phyloP scores from a whole-genome alignment of 2,329 filamentous ascomycete species.

The Thermomyces lanuginosus region DNA sequence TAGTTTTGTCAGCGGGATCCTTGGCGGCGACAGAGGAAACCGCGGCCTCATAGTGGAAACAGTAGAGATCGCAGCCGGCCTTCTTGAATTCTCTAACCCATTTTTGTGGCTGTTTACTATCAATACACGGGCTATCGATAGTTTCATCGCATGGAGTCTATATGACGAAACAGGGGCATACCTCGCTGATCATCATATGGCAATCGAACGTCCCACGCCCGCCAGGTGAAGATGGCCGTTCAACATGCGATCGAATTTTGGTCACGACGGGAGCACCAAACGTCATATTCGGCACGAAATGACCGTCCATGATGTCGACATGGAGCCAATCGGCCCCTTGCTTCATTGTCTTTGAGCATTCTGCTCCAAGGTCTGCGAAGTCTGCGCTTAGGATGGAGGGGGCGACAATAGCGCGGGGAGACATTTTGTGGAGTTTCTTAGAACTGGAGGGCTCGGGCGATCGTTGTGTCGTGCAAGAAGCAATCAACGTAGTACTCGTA shows the following conservation, averaged over 20 bases:
- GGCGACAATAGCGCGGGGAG: conserved; percentile 82
- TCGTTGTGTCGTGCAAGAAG: too few relatives aligned
- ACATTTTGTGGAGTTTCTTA: conserved; percentile 47
- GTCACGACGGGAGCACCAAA: conserved; percentile 91
- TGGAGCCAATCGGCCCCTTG: conserved; percentile 86
- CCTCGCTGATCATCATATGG: conserved; percentile 99
- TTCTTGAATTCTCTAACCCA: conserved; percentile 94
- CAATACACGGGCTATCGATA: conserved; percentile 2
- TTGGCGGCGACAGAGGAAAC: conserved; percentile 68
- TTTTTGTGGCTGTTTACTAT: conserved; percentile 59
- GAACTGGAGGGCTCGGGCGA: too few relatives aligned
- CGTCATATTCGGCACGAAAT: conserved; percentile 97
- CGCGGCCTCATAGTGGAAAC: conserved; percentile 98
- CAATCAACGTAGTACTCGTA: too few relatives aligned
- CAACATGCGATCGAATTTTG: conserved; percentile 77
- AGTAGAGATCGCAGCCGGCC: conserved; percentile 95
- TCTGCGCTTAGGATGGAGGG: conserved; percentile 97
- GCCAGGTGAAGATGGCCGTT: conserved; percentile 49
- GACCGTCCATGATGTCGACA: conserved; percentile 96
- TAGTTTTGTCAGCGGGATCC: conserved; percentile 52
- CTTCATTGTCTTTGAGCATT: conserved; percentile 71
- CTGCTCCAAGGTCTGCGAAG: conserved; percentile 74
- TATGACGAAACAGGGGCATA: conserved; percentile 25
- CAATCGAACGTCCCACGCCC: conserved; percentile 93
- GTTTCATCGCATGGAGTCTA: not conserved